Conservation (phyloP, 148 eudicot species). For the Euryodendron excelsum region DNA sequence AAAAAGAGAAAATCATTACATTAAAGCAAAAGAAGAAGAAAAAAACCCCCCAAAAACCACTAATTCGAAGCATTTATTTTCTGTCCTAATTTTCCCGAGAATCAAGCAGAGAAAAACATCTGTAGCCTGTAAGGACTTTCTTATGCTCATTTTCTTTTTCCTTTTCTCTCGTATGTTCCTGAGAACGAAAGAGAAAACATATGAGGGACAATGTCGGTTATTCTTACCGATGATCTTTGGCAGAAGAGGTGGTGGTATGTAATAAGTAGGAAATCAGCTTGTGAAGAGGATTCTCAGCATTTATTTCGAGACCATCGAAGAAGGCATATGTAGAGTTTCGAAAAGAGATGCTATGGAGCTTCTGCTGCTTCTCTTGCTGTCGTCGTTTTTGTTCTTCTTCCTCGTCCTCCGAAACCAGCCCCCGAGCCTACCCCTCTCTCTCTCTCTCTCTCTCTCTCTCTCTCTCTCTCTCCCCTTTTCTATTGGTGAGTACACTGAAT, state of each 20-base stretch:
- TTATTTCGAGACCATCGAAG: too few species aligned
- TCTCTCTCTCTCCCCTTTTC: too few species aligned
- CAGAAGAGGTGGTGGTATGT: neutral
- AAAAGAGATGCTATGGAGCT: neutral
- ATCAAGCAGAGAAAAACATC: neutral
- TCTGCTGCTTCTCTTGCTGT: neutral
- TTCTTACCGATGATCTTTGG: neutral
- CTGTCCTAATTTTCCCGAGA: neutral
- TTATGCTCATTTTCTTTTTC: neutral
- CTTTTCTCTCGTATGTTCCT: too few species aligned
- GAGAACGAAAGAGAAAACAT: neutral
- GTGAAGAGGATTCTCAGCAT: neutral
- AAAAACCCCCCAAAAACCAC: neutral
- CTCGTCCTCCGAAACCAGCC: neutral
- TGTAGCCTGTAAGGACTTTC: neutral
- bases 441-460: neutral
- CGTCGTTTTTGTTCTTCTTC: slow-evolving; percentile 11
- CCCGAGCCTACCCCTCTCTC: slow-evolving; percentile 1
- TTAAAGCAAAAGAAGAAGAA: neutral
- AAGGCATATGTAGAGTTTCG: neutral
- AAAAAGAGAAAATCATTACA: neutral
- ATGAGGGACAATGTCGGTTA: neutral
- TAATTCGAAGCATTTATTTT: neutral
- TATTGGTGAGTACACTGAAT: too few species aligned
- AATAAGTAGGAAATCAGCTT: too few species aligned